Evolutionary conservation across 78 protist genomes (phyloP).

Genomic region (Andalucia godoyi): DNA sequence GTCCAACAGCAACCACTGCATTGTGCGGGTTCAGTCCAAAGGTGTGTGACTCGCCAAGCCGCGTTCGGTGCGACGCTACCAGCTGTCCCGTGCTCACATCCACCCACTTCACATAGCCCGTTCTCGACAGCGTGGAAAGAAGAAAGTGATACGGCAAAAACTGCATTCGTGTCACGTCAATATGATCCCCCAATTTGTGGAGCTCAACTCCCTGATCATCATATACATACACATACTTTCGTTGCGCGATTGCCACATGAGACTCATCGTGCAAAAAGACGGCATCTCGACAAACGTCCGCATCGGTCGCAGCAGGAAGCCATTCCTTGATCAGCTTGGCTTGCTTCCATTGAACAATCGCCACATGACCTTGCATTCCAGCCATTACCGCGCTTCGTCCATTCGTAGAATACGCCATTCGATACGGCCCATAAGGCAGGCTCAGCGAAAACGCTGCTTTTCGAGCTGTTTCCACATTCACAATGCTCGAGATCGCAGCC

Average conservation of each 20-base stretch:
- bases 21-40: constrained; percentile 57
- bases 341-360: constrained; percentile 64
- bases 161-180: constrained; percentile 35
- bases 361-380: constrained; percentile 84
- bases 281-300: constrained; percentile 65
- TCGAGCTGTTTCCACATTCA: constrained; percentile 42
- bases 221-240: constrained; percentile 73
- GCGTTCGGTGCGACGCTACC: constrained; percentile 33
- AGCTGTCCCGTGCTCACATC: constrained; percentile 58
- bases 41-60: constrained; percentile 14
- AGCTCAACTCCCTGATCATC: constrained; percentile 81
- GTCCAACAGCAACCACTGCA: constrained; percentile 73
- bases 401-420: constrained; percentile 32
- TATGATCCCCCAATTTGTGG: constrained; percentile 60
- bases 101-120: constrained; percentile 30
- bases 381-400: constrained; percentile 75
- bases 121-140: constrained; percentile 32
- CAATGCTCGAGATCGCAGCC: constrained; percentile 21
- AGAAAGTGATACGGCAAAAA: constrained; percentile 89
- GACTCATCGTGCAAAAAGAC: constrained; percentile 70
- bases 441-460: constrained; percentile 11
- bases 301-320: constrained; percentile 37
- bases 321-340: constrained; percentile 50
- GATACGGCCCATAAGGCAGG: constrained; percentile 72
- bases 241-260: constrained; percentile 91